Evolutionary conservation across 352 stramenopile species (phyloP).

Genomic region (Salisapilia sapeloensis): DNA sequence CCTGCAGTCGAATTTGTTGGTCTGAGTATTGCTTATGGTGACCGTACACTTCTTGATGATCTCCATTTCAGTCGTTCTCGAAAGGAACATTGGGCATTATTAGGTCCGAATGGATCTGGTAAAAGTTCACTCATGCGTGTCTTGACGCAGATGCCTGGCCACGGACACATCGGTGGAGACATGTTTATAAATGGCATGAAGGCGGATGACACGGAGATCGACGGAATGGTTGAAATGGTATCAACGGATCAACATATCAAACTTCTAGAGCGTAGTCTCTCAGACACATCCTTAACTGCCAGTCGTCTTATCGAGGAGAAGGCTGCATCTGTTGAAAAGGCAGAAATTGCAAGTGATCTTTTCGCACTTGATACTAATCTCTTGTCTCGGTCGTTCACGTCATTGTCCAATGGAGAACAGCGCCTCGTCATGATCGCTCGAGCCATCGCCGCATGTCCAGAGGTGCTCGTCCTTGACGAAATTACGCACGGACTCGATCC

Average conservation of each 20-base stretch:
- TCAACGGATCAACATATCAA: conserved; percentile 85
- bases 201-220: conserved; percentile 1
- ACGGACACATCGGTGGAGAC: conserved; percentile 23
- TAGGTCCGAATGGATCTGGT: conserved; percentile 54
- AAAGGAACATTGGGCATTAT: conserved; percentile 44
- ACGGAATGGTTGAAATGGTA: conserved; percentile 52
- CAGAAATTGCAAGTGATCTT: conserved; percentile 12
- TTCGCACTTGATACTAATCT: conserved; percentile 16
- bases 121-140: conserved; percentile 68
- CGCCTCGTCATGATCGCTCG: conserved; percentile 81
- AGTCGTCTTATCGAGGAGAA: conserved; percentile 27
- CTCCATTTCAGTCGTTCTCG: conserved; percentile 30
- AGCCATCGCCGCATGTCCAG: conserved; percentile 47
- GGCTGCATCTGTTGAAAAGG: conserved; percentile 12
- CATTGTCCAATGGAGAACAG: conserved; percentile 85
- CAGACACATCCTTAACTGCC: conserved; percentile 1
- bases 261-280: conserved; percentile 26
- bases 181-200: conserved; percentile 15
- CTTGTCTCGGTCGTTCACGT: conserved; percentile 22
- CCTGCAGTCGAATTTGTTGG: conserved; percentile 17
- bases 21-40: conserved; percentile 46
- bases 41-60: conserved; percentile 24
- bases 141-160: conserved; percentile 33
- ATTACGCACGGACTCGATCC: conserved; percentile 84
- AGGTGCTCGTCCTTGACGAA: conserved; percentile 84